Evolutionary conservation across 2,329 filamentous ascomycete genomes (phyloP), one percentile per base, ranked within the genome.

Genomic region (Penicillium sp.): DNA sequence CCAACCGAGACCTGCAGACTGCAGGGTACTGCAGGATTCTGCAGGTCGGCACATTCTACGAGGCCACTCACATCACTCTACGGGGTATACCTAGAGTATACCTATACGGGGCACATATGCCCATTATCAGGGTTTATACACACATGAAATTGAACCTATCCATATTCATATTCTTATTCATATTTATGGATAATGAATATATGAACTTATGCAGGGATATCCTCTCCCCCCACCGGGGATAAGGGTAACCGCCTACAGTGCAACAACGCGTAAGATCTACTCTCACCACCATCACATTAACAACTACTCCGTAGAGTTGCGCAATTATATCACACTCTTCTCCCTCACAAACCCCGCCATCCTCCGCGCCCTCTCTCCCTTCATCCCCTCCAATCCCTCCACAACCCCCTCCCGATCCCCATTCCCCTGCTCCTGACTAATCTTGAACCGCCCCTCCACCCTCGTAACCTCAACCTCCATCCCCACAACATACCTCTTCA

Each of bases 401-500:
- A 66, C 58, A 38, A 68, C 66, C 28, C 66, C 66, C 2, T 25
- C 49, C 8, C 66, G 63, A 61, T 67, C 64, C 12, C 25, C 37
- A 7, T 45, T 52, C 11, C 50, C 54, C 12, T 57, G 52, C 52
- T 68, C 66, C 57, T 68, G 66, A 54, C 65, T 65, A 45, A 67
- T 59, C 50, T 68, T 67, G 53, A 67, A 67, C 17, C 60, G 50
- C 8, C 66, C 64, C 45, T 67, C 58, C 17, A 67, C 61, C 5
- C 61, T 55, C 14, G 58, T 63, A 45, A 69, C 66, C 35, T 64
- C 58, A 41, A 69, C 43, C 17, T 10, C 14, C 43, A 67, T 62
- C 4, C 67, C 64, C 2, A 67, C 61, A 43, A 67, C 65, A 48
- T 63, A 62, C 60, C 61, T 63, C 61, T 63, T 54, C 22, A 69